Conservation (phyloP, 164 flowering plant species). For the Euptelea pleiosperma region DNA sequence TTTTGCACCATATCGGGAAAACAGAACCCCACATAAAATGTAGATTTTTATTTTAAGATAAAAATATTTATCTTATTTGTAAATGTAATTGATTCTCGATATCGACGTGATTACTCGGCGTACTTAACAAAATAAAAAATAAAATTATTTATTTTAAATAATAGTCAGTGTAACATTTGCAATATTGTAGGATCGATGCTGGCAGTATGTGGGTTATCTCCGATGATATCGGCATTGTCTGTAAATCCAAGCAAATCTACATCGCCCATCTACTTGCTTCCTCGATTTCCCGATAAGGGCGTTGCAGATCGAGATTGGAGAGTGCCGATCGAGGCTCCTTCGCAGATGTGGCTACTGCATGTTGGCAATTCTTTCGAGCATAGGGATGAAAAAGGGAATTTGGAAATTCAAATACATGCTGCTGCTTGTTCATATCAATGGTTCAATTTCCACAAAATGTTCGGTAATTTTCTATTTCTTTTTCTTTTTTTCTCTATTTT, state of each 20-base stretch:
- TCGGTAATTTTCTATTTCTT: conserved; percentile 46
- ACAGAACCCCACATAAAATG: too few species aligned
- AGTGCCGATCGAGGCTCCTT: conserved; percentile 67
- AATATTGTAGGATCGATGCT: conserved; percentile 63
- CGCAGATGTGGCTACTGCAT: conserved; percentile 77
- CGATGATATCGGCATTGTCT: conserved; percentile 87
- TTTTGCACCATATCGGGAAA: too few species aligned
- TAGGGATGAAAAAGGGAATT: conserved; percentile 37
- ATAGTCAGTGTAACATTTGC: background rate
- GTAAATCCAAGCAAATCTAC: conserved; percentile 63
- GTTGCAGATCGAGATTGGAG: conserved; percentile 49
- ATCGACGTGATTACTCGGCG: too few species aligned
- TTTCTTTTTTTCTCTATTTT: background rate
- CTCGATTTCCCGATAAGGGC: conserved; percentile 38
- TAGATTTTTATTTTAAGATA: too few species aligned
- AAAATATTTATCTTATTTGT: too few species aligned
- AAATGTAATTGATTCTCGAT: too few species aligned
- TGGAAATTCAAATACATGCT: conserved; percentile 60
- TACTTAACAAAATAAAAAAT: too few species aligned
- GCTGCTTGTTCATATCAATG: conserved; percentile 75
- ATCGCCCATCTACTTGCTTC: conserved; percentile 77
- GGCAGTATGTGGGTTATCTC: conserved; percentile 73
- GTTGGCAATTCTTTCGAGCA: conserved; percentile 71
- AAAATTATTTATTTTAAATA: too few species aligned
- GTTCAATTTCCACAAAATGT: conserved; percentile 88